Percentiles rank a stretch among this genome's conserved stretches.
phyloP scores from a whole-genome alignment of 768 basidiomycete species.

The Calocera cornea region DNA sequence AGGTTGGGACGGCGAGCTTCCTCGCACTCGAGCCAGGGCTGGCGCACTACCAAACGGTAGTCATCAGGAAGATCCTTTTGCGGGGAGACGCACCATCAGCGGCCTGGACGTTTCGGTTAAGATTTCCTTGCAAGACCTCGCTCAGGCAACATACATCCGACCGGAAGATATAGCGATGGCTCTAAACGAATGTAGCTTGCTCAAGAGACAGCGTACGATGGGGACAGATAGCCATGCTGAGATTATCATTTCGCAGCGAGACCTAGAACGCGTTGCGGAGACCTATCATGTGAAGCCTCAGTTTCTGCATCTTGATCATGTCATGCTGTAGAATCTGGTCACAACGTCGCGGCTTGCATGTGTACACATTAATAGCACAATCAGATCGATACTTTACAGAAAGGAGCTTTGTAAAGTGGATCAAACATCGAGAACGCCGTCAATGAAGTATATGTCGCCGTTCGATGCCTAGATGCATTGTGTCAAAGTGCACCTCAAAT shows the following conservation, averaged over 20 bases:
- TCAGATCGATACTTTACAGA: neutral
- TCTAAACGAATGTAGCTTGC: slow-evolving; percentile 70
- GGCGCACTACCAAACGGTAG: neutral
- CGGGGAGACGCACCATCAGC: neutral
- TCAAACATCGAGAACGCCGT: slow-evolving; percentile 24
- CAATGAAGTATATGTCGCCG: slow-evolving; percentile 45
- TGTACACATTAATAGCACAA: neutral
- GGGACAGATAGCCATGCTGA: slow-evolving; percentile 22
- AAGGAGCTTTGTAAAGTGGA: neutral
- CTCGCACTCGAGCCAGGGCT: slow-evolving; percentile 15
- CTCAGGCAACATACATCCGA: slow-evolving; percentile 64
- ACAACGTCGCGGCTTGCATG: neutral
- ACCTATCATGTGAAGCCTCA: slow-evolving; percentile 52
- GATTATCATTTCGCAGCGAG: slow-evolving; percentile 47
- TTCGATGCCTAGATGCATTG: slow-evolving; percentile 34
- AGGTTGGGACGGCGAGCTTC: slow-evolving; percentile 62
- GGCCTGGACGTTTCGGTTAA: slow-evolving; percentile 7
- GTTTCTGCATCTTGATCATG: slow-evolving; percentile 23
- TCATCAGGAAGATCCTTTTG: neutral
- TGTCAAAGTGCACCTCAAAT: neutral
- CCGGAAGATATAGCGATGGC: slow-evolving; percentile 82
- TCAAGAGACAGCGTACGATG: slow-evolving; percentile 33
- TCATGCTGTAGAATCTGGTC: slow-evolving; percentile 18
- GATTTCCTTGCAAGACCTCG: slow-evolving; percentile 56
- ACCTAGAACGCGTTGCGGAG: slow-evolving; percentile 51